Evolutionary conservation across 2,329 filamentous ascomycete genomes (phyloP).

Genomic region (Lasiodiplodia theobromae): DNA sequence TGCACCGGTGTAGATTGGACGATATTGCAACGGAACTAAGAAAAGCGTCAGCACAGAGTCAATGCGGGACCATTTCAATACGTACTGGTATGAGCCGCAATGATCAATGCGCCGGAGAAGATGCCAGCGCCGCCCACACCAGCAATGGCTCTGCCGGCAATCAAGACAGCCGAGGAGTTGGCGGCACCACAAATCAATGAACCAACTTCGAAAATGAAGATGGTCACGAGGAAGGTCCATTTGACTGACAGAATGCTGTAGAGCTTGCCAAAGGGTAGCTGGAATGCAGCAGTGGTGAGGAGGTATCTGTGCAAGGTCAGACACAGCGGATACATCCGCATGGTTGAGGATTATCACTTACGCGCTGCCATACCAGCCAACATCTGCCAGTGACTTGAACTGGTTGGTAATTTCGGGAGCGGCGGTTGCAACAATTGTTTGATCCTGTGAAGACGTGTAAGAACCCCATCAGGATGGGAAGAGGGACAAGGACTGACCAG

Average conservation of each 20-base stretch:
- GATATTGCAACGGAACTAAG: constrained; percentile 25
- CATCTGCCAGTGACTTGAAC: constrained; percentile 36
- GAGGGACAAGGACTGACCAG: constrained; percentile 31
- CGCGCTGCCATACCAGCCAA: constrained; percentile 40
- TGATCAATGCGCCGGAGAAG: constrained; percentile 45
- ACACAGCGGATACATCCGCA: not conserved
- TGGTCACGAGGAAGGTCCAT: constrained; percentile 57
- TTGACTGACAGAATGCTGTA: constrained; percentile 66
- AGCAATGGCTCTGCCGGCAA: constrained; percentile 59
- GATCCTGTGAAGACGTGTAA: constrained; percentile 21
- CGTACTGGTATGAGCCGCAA: constrained; percentile 19
- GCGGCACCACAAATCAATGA: constrained; percentile 62
- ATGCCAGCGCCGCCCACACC: constrained; percentile 60
- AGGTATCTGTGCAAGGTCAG: constrained; percentile 49
- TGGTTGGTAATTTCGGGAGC: constrained; percentile 41
- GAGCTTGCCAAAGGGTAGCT: constrained; percentile 61
- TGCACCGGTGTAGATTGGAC: constrained; percentile 27
- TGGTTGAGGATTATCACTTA: constrained; percentile 44
- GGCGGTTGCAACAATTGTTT: constrained; percentile 40
- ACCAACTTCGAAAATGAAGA: constrained; percentile 59
- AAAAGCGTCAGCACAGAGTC: constrained; percentile 9
- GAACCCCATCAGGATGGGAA: not conserved
- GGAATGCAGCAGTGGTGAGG: constrained; percentile 50
- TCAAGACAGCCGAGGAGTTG: constrained; percentile 55
- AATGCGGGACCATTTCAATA: not conserved